A percentile compares a stretch with the other conserved stretches of the same genome.
phyloP scores from a whole-genome alignment of 306 rosid species.

The Corylus heterophylla region DNA sequence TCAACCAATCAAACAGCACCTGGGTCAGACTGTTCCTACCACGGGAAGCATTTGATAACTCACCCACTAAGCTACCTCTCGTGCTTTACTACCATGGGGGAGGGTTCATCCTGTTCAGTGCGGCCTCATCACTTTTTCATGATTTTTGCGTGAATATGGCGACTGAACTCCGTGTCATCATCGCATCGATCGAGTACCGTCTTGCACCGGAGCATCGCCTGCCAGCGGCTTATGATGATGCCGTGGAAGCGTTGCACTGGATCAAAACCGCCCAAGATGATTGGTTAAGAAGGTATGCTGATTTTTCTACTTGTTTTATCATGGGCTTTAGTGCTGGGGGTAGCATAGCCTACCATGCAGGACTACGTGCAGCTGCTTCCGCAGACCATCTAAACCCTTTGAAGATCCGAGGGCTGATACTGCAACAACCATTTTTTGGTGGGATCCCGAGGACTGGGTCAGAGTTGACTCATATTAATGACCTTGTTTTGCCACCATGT shows the following conservation, averaged over 20 bases:
- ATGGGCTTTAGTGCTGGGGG: slow-evolving; percentile 59
- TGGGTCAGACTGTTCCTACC: slow-evolving; percentile 41
- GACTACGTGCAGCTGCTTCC: slow-evolving; percentile 28
- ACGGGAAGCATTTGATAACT: slow-evolving; percentile 25
- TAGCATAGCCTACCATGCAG: slow-evolving; percentile 48
- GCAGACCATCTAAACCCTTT: background rate
- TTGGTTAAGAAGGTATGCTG: slow-evolving; percentile 44
- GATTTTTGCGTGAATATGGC: slow-evolving; percentile 34
- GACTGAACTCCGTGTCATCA: background rate
- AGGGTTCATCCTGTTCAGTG: slow-evolving; percentile 35
- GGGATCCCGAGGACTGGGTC: slow-evolving; percentile 41
- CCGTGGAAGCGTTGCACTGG: slow-evolving; percentile 42
- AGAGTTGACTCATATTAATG: slow-evolving; percentile 29
- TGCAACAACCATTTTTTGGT: slow-evolving; percentile 51
- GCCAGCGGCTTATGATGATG: slow-evolving; percentile 58
- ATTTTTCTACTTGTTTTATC: slow-evolving; percentile 38
- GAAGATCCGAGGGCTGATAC: slow-evolving; percentile 46
- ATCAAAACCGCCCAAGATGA: slow-evolving; percentile 30
- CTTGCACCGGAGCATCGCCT: slow-evolving; percentile 56
- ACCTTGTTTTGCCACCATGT: slow-evolving; percentile 14
- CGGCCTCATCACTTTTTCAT: slow-evolving; percentile 34
- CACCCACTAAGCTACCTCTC: slow-evolving; percentile 37
- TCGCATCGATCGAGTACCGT: slow-evolving; percentile 49
- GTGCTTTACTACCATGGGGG: slow-evolving; percentile 49
- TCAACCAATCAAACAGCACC: slow-evolving; percentile 46